These are phyloP conservation scores for Galeopsis tetrahit DNA, from an alignment of 257 asterid species.

Conservation along the genomic window DNA sequence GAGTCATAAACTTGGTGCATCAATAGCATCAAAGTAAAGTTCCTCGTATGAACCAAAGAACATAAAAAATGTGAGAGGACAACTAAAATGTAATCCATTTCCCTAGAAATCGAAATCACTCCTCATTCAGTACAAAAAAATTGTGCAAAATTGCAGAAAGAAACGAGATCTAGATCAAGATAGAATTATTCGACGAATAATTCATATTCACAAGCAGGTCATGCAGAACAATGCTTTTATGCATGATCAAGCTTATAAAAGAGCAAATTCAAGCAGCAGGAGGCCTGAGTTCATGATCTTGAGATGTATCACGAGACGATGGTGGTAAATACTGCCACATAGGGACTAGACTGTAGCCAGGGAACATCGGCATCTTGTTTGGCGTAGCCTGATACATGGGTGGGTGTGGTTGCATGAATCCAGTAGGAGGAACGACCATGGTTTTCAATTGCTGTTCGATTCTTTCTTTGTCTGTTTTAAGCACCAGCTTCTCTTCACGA, in stretches of 20 bases:
- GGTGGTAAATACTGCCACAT: slow-evolving; percentile 89
- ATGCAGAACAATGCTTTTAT: slow-evolving; percentile 26
- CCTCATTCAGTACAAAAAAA: slow-evolving; percentile 30
- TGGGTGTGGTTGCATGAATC: slow-evolving; percentile 70
- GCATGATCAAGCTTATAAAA: slow-evolving; percentile 30
- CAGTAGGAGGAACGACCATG: slow-evolving; percentile 54
- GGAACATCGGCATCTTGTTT: slow-evolving; percentile 74
- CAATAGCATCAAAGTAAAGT: not conserved
- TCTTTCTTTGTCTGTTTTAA: slow-evolving; percentile 75
- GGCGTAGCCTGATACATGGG: slow-evolving; percentile 58
- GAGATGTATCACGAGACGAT: slow-evolving; percentile 69
- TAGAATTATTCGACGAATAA: slow-evolving; percentile 1
- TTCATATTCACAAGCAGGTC: slow-evolving; percentile 42
- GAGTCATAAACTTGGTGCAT: not conserved
- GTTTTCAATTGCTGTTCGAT: slow-evolving; percentile 77
- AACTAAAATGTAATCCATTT: slow-evolving; percentile 29
- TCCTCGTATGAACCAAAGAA: not conserved
- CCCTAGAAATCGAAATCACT: slow-evolving; percentile 28
- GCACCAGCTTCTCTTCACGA: slow-evolving; percentile 77
- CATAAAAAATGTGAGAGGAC: not conserved
- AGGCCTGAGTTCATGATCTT: slow-evolving; percentile 78
- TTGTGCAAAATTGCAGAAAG: slow-evolving; percentile 18
- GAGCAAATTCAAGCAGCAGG: slow-evolving; percentile 74
- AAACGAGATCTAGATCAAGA: slow-evolving; percentile 8
- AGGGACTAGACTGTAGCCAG: slow-evolving; percentile 72